Base-by-base conservation (phyloP, 305 asterid species). In the Ajuga reptans region DNA sequence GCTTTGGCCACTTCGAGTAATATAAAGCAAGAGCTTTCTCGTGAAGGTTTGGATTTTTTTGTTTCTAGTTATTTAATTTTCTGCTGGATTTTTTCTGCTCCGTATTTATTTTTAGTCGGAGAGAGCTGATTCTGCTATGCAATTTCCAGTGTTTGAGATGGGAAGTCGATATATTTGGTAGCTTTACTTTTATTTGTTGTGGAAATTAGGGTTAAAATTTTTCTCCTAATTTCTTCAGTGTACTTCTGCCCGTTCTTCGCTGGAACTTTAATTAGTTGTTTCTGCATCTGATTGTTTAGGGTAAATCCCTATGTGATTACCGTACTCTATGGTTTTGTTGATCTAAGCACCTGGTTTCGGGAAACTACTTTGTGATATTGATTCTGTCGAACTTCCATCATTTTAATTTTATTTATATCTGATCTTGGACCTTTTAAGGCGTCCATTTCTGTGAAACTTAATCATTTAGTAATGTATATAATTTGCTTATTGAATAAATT, bases 21-120 rank as follows among this genome's bases (percentile, higher is more conserved):
- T 58, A 59, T 74, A 75, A 83, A 73, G 79, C 85, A 77, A 57
- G 87, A 83, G 68, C 77, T 60, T 76, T 66, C 83, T 64, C 76
- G 77, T 11, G 83, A 82, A 75, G 89, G 86, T 84, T 72, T 56
- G 68, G 45, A 3, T 10, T 50, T 79, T 61, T 43, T 6, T 9
- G 15, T 9, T 68, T 50, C 3, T 17, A 11, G 21, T 49, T 4
- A 2, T 59, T 41, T 64, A 33, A 67, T 16, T 66, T 12, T 34
- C 8, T 53, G 42, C 53, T 58, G 39, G 62, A 31, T 2, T n/a
- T 34, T 14, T 49, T 34, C 15, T 50, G 37, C 34, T 54, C n/a
- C 4, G 29, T 11, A 24, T 50, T 15, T 33, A 27, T 5, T 6
- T 1, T 4, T 46, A 18, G n/a, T 71, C 6, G 49, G 51, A 2